Percentiles rank a stretch among this genome's conserved stretches.
phyloP scores from a whole-genome alignment of 2,329 filamentous ascomycete species.

The Escovopsis sp. region DNA sequence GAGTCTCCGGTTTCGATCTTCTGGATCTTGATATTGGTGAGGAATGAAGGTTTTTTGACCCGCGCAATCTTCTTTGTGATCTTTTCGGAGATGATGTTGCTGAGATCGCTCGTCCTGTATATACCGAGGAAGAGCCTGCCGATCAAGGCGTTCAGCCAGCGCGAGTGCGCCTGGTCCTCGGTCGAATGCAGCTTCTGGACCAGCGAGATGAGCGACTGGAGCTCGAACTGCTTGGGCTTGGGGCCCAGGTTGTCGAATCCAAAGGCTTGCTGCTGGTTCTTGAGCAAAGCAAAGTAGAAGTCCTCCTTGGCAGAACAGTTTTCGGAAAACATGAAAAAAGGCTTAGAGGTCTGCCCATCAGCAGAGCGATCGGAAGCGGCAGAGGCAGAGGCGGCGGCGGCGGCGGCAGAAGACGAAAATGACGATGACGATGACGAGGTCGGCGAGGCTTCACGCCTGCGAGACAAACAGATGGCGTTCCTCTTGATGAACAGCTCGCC shows the following conservation, averaged over 20 bases:
- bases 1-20: slow-evolving; percentile 76
- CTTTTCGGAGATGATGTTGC: slow-evolving; percentile 66
- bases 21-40: slow-evolving; percentile 70
- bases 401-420: no score
- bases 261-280: slow-evolving; percentile 61
- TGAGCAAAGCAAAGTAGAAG: slow-evolving; percentile 86
- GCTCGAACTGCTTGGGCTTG: slow-evolving; percentile 60
- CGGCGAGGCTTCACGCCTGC: slow-evolving; percentile 35
- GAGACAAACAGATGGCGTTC: slow-evolving; percentile 71
- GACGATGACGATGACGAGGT: no score
- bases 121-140: slow-evolving; percentile 78
- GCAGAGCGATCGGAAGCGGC: slow-evolving; percentile 32
- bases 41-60: slow-evolving; percentile 81
- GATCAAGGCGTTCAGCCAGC: slow-evolving; percentile 87
- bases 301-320: slow-evolving; percentile 96
- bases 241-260: slow-evolving; percentile 40
- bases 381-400: no score
- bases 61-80: slow-evolving; percentile 93
- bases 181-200: slow-evolving; percentile 85
- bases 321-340: slow-evolving; percentile 89
- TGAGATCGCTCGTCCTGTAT: slow-evolving; percentile 71
- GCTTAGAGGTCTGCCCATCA: slow-evolving; percentile 50
- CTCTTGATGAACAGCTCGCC: slow-evolving; percentile 93
- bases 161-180: slow-evolving; percentile 76
- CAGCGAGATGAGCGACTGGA: slow-evolving; percentile 74